Conservation (phyloP, 139 green algal species). For the Mesotaenium endlicherianum region DNA sequence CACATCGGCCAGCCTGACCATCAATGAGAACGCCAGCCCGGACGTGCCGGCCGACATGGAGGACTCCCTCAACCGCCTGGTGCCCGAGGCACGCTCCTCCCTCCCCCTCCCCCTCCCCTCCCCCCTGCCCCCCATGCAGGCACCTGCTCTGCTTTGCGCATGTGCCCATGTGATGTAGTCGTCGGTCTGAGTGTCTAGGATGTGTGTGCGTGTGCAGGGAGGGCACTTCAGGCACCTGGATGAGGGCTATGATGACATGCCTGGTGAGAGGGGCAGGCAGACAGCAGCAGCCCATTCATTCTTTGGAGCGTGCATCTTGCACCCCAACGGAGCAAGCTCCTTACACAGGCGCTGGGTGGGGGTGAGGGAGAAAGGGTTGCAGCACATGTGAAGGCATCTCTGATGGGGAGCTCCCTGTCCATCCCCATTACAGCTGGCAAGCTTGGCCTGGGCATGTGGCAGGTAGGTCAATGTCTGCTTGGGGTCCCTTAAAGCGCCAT, state of each 20-base stretch:
- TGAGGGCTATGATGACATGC: conserved; percentile 48
- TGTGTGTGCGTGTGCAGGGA: conserved; percentile 9
- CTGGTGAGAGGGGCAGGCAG: no score
- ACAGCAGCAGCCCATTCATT: no score
- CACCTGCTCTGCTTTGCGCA: no score
- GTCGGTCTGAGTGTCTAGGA: no score
- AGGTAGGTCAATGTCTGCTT: no score
- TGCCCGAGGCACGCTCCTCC: no score
- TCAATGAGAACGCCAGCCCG: conserved; percentile 49
- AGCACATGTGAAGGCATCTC: conserved; percentile 58
- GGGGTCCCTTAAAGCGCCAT: no score
- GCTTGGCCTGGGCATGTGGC: conserved; percentile 51
- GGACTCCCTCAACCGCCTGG: conserved; percentile 46
- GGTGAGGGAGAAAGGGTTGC: background rate
- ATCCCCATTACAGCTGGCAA: conserved; percentile 53
- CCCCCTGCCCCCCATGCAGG: no score
- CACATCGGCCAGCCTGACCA: conserved; percentile 53
- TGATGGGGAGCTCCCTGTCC: conserved; percentile 51
- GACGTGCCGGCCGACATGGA: conserved; percentile 47
- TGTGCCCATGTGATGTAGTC: no score
- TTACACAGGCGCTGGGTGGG: background rate
- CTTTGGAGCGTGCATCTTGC: no score
- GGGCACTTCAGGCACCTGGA: conserved; percentile 40
- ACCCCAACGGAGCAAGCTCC: background rate
- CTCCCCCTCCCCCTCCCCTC: background rate